Percentiles rank a stretch among this genome's conserved stretches.
Conservation (phyloP, 768 basidiomycete species). For the Clitopilus passeckerianus region DNA sequence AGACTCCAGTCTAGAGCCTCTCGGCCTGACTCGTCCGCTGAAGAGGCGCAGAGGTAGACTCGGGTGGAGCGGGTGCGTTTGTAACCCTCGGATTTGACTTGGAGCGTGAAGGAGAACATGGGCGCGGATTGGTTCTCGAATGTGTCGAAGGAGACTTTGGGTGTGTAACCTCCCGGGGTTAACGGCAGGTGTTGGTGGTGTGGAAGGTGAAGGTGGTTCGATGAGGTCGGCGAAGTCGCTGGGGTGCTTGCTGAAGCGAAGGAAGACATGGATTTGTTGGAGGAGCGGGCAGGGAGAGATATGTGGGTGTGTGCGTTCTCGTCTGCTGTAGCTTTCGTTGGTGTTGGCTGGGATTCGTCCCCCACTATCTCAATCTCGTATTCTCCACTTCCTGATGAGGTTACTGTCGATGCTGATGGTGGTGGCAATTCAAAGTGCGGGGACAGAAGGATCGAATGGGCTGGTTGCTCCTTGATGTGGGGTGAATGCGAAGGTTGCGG, state of each 20-base stretch:
- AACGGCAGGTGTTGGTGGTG: conserved; percentile 3
- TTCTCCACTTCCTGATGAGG: neutral
- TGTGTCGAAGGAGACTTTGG: conserved; percentile 83
- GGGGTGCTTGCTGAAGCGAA: neutral
- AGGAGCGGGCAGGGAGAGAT: neutral
- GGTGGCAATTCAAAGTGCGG: neutral
- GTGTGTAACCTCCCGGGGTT: conserved; percentile 37
- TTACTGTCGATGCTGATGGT: neutral
- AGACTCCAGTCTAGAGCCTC: conserved; percentile 94
- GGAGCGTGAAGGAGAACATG: conserved; percentile 87
- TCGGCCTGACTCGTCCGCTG: conserved; percentile 81
- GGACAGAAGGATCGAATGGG: neutral
- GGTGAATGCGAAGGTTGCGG: neutral
- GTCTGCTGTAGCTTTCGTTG: neutral
- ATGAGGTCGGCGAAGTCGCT: neutral
- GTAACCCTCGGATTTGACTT: conserved; percentile 82
- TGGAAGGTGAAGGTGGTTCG: neutral
- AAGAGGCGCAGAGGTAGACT: conserved; percentile 86
- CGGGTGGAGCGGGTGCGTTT: conserved; percentile 70
- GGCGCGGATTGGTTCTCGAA: conserved; percentile 76
- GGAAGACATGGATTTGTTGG: neutral
- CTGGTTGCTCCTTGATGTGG: neutral
- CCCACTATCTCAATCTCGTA: neutral
- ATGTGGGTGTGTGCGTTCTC: neutral
- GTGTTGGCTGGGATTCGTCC: neutral